Conservation (phyloP, 1,284 basidiomycete genomes). For the Inonotus obliquus region DNA sequence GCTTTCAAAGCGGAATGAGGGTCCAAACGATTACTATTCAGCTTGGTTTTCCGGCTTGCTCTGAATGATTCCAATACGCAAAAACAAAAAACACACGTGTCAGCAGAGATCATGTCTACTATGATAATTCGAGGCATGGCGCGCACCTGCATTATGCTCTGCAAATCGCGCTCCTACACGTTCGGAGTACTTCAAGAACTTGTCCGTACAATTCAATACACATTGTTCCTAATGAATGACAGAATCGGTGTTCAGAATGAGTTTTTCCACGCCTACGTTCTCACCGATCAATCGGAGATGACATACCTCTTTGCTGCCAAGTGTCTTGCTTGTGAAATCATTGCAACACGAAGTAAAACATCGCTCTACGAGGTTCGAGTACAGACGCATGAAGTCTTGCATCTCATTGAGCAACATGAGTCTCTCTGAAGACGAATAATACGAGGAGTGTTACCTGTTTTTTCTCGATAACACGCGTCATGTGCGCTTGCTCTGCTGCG, state of each 20-base stretch:
- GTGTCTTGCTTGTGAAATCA: conserved; percentile 93
- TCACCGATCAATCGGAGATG: background rate
- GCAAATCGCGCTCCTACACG: conserved; percentile 90
- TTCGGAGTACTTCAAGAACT: conserved; percentile 97
- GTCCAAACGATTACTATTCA: background rate
- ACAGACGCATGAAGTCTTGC: conserved; percentile 97
- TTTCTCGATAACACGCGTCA: conserved; percentile 88
- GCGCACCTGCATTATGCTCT: conserved; percentile 81
- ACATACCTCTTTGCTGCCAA: conserved; percentile 89
- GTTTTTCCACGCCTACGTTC: no score
- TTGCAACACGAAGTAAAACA: conserved; percentile 96
- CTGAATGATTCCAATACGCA: background rate
- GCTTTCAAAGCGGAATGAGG: background rate
- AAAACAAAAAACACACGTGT: background rate
- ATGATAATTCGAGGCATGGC: background rate
- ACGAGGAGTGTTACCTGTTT: conserved; percentile 66
- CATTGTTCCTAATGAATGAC: conserved; percentile 54
- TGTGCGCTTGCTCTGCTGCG: conserved; percentile 83
- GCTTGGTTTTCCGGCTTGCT: conserved; percentile 4
- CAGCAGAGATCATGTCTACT: background rate
- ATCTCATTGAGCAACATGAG: conserved; percentile 51
- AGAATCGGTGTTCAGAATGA: background rate
- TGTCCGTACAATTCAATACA: conserved; percentile 77
- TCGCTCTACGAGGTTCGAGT: conserved; percentile 93
- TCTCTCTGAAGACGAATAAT: background rate